Evolutionary conservation across 2,329 filamentous ascomycete species (phyloP).

Genomic region (Fusarium hainanense): DNA sequence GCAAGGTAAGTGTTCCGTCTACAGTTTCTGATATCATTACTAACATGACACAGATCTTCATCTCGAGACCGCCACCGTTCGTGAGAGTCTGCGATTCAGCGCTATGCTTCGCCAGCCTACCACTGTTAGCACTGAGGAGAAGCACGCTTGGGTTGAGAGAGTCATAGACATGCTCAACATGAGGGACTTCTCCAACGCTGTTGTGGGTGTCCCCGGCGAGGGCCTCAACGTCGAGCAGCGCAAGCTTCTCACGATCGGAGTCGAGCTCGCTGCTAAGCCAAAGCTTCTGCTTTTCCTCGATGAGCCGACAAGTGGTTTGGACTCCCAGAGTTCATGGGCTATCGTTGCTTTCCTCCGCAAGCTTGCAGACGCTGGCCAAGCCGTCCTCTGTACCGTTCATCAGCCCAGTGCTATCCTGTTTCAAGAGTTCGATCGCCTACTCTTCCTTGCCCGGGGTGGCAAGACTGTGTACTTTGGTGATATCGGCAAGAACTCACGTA

Average conservation of each 20-base stretch:
- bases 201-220: conserved; percentile 71
- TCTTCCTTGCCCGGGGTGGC: conserved; percentile 73
- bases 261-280: conserved; percentile 67
- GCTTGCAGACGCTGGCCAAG: conserved; percentile 65
- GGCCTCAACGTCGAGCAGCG: conserved; percentile 71
- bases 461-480: conserved; percentile 77
- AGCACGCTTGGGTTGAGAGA: conserved; percentile 70
- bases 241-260: conserved; percentile 71
- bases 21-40: accelerated
- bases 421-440: conserved; percentile 67
- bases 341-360: conserved; percentile 72
- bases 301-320: conserved; percentile 70
- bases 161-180: conserved; percentile 75
- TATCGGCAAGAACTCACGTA: conserved; percentile 69
- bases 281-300: conserved; percentile 71
- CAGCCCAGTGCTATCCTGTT: conserved; percentile 66
- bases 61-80: conserved; percentile 65
- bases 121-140: conserved; percentile 65
- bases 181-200: conserved; percentile 73
- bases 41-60: conserved; percentile 60
- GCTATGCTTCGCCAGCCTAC: conserved; percentile 68
- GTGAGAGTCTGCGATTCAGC: conserved; percentile 65
- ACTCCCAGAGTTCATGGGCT: conserved; percentile 72
- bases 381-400: conserved; percentile 66
- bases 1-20: conserved; percentile 56